These are phyloP conservation scores for Citrus hindsii DNA, from an alignment of 345 rosid genomes.

Conservation along the genomic window DNA sequence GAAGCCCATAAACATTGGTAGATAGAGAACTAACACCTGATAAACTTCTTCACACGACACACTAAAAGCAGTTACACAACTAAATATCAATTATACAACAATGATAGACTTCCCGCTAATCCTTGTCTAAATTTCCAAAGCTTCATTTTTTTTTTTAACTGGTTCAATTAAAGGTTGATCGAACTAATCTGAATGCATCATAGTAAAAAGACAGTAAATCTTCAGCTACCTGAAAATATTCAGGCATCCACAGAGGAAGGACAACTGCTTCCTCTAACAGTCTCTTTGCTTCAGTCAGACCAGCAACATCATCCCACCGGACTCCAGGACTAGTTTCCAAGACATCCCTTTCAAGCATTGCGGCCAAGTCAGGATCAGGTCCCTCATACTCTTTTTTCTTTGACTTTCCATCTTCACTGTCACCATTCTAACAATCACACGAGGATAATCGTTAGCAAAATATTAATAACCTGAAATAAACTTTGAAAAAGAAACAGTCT, in stretches of 20 bases:
- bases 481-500: background rate
- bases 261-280: conserved; percentile 99
- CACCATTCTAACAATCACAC: conserved; percentile 68
- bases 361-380: conserved; percentile 97
- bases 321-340: conserved; percentile 96
- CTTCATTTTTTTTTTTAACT: background rate
- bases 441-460: conserved; percentile 13
- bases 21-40: background rate
- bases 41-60: background rate
- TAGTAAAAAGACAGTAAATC: conserved; percentile 3
- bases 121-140: background rate
- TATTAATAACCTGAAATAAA: background rate
- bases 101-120: background rate
- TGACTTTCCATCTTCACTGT: conserved; percentile 85
- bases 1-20: background rate
- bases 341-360: conserved; percentile 98
- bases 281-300: conserved; percentile 96
- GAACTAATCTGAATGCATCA: background rate
- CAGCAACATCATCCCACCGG: conserved; percentile 99
- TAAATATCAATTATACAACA: background rate
- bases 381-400: conserved; percentile 88
- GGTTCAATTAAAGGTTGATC: background rate
- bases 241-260: conserved; percentile 99
- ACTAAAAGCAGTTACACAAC: background rate
- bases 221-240: conserved; percentile 86